Conservation (phyloP, 192 early-diverging fungal genomes). For the Backusella sp. region DNA sequence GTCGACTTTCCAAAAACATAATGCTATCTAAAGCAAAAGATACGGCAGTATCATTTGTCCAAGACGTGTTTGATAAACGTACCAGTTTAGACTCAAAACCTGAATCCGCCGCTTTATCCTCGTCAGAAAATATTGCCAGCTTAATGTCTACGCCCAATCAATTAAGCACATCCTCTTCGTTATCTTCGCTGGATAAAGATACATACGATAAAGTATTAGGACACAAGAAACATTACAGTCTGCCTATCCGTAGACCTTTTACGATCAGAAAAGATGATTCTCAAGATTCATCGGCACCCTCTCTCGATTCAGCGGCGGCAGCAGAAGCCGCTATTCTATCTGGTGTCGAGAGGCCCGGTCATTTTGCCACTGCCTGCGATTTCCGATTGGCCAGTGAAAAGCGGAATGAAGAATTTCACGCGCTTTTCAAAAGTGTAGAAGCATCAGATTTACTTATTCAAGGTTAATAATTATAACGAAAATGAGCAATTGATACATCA, state of each 20-base stretch:
- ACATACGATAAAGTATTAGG: background rate
- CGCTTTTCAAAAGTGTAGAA: constrained; percentile 54
- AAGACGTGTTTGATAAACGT: constrained; percentile 8
- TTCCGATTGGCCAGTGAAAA: constrained; percentile 42
- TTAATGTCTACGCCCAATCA: background rate
- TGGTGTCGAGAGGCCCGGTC: constrained; percentile 14
- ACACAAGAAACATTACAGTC: background rate
- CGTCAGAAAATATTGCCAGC: background rate
- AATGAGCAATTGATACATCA: background rate
- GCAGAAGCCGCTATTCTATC: constrained; percentile 12
- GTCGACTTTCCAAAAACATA: background rate
- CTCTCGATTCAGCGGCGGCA: background rate
- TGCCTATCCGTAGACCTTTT: constrained; percentile 12
- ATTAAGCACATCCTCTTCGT: background rate
- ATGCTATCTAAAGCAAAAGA: constrained; percentile 13
- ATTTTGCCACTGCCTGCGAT: constrained; percentile 24
- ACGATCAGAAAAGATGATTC: constrained; percentile 3
- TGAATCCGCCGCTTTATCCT: background rate
- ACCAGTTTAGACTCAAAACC: background rate
- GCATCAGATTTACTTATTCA: constrained; percentile 52
- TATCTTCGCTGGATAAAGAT: background rate
- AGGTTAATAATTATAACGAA: constrained; percentile 33
- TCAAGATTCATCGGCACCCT: background rate
- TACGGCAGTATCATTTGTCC: constrained; percentile 1
- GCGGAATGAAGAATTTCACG: constrained; percentile 51